phyloP scores from a whole-genome alignment of 2,329 filamentous ascomycete species.

The Escovopsis sp. region DNA sequence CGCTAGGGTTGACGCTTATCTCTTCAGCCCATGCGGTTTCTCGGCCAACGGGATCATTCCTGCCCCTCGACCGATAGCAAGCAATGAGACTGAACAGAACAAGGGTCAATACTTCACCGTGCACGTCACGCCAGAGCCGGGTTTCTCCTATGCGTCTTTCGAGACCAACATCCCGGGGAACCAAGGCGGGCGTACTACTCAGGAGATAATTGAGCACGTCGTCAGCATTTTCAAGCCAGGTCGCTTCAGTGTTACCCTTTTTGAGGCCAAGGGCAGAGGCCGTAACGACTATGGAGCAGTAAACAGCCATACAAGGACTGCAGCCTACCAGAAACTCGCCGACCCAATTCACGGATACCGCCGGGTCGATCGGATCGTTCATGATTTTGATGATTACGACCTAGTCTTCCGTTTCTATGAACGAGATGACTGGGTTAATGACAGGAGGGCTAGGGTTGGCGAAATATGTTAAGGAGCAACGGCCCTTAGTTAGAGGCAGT shows the following conservation, averaged over 20 bases:
- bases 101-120: constrained; percentile 91
- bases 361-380: constrained; percentile 84
- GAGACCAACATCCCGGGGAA: constrained; percentile 92
- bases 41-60: constrained; percentile 94
- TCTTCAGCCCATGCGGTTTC: constrained; percentile 93
- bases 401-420: constrained; percentile 95
- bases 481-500: too few species aligned
- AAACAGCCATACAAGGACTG: constrained; percentile 22
- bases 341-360: constrained; percentile 76
- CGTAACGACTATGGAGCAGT: constrained; percentile 26
- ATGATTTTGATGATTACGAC: constrained; percentile 95
- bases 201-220: constrained; percentile 84
- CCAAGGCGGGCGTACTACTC: constrained; percentile 75
- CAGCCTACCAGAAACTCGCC: constrained; percentile 38
- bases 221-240: constrained; percentile 93
- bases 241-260: constrained; percentile 93
- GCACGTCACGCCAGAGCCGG: constrained; percentile 90
- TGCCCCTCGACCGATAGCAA: constrained; percentile 36
- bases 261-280: constrained; percentile 62
- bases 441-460: constrained; percentile 36
- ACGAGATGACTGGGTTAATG: constrained; percentile 58
- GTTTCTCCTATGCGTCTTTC: constrained; percentile 95
- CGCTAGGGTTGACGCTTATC: constrained; percentile 84
- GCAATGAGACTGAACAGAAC: constrained; percentile 22
- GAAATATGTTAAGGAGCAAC: too few species aligned